These are phyloP conservation scores for Penicillium paneum DNA, from an alignment of 2,329 filamentous ascomycete species.

Conservation along the genomic window DNA sequence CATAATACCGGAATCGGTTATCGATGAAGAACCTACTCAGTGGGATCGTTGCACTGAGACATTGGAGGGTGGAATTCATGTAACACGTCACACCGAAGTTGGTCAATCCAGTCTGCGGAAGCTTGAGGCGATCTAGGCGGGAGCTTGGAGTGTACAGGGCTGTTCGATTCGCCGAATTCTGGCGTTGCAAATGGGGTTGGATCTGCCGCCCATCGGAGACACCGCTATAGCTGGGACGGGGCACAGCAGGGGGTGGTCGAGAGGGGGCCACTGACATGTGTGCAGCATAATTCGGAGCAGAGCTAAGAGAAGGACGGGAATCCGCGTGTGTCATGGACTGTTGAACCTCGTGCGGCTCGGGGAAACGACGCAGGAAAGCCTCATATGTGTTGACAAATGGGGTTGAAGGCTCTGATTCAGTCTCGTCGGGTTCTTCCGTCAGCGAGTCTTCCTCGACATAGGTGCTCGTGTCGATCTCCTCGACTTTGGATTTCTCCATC, in stretches of 20 bases:
- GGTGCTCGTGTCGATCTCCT: slow-evolving; percentile 52
- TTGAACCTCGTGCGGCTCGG: slow-evolving; percentile 62
- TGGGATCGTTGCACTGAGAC: slow-evolving; percentile 67
- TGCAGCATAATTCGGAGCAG: slow-evolving; percentile 35
- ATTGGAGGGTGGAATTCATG: slow-evolving; percentile 87
- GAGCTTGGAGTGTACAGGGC: slow-evolving; percentile 44
- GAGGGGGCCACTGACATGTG: slow-evolving; percentile 58
- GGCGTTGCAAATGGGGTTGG: slow-evolving; percentile 42
- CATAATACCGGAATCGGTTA: slow-evolving; percentile 59
- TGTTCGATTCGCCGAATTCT: slow-evolving; percentile 45
- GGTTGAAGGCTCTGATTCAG: slow-evolving; percentile 45
- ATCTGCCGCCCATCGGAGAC: slow-evolving; percentile 61
- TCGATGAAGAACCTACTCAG: slow-evolving; percentile 63
- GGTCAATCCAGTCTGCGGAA: slow-evolving; percentile 68
- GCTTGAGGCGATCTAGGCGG: slow-evolving; percentile 46
- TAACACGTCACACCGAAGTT: slow-evolving; percentile 87
- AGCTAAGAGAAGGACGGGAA: slow-evolving; percentile 28
- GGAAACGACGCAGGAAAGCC: slow-evolving; percentile 79
- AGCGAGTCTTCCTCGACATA: slow-evolving; percentile 41
- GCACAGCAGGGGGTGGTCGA: slow-evolving; percentile 65
- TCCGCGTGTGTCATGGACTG: slow-evolving; percentile 54
- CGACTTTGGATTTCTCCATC: slow-evolving; percentile 70
- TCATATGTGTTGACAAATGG: slow-evolving; percentile 68
- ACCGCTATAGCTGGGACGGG: slow-evolving; percentile 75
- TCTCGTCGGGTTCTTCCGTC: slow-evolving; percentile 43